Evolutionary conservation across 2,329 filamentous ascomycete species (phyloP).

Genomic region (Aspergillus sp.): DNA sequence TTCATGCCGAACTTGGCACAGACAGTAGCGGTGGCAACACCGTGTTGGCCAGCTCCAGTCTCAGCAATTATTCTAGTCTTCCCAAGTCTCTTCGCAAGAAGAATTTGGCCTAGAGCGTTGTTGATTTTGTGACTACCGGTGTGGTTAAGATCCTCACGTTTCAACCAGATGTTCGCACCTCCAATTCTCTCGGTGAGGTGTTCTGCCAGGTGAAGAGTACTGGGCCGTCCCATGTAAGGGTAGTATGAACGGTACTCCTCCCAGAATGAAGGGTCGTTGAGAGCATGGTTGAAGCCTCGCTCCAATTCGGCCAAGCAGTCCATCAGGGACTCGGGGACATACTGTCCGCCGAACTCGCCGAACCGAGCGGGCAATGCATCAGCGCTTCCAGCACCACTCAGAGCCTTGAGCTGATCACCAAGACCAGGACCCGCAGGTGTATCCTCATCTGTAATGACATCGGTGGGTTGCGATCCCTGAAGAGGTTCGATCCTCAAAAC

Average conservation of each 20-base stretch:
- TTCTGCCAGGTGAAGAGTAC: slow-evolving; percentile 84
- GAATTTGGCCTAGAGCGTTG: slow-evolving; percentile 90
- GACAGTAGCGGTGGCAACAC: slow-evolving; percentile 94
- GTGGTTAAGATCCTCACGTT: slow-evolving; percentile 96
- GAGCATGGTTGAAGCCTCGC: slow-evolving; percentile 82
- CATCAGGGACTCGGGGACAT: slow-evolving; percentile 97
- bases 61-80: slow-evolving; percentile 98
- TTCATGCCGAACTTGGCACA: slow-evolving; percentile 98
- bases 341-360: slow-evolving; percentile 94
- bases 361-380: slow-evolving; percentile 77
- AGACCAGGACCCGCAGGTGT: slow-evolving; percentile 63
- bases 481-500: slow-evolving; percentile 62
- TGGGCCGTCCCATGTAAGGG: slow-evolving; percentile 93
- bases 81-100: slow-evolving; percentile 79
- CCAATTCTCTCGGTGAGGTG: slow-evolving; percentile 84
- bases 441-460: slow-evolving; percentile 62
- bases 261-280: slow-evolving; percentile 90
- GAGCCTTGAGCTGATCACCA: slow-evolving; percentile 78
- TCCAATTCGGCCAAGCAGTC: slow-evolving; percentile 91
- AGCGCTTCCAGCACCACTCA: slow-evolving; percentile 63
- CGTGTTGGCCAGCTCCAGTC: slow-evolving; percentile 95
- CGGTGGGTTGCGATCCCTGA: slow-evolving; percentile 52
- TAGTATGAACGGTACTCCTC: slow-evolving; percentile 95
- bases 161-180: slow-evolving; percentile 95
- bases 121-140: slow-evolving; percentile 99